Evolutionary conservation across 257 asterid species (phyloP), one percentile per base, ranked within the genome.

Genomic region (Solanum etuberosum): DNA sequence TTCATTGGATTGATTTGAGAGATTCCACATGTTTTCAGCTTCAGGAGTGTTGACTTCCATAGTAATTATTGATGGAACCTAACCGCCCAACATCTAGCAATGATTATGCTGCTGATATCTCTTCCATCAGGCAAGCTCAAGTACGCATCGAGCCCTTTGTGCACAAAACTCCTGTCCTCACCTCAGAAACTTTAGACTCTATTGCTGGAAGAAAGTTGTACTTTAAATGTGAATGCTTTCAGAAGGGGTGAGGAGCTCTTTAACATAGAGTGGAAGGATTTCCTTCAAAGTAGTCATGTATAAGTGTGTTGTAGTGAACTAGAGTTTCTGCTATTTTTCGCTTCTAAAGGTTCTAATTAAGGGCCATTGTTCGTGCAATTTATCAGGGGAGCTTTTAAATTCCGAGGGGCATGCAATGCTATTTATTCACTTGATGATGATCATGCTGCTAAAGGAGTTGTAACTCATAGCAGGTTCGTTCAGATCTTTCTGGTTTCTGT

Each of bases 321-420:
- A 4, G 48, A 70, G 38, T 20, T 63, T 57, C 16, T 68, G 31
- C 48, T n/a, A n/a, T n/a, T n/a, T n/a, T n/a, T n/a, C n/a, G n/a
- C n/a, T n/a, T n/a, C 34, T 13, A n/a, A 54, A 4, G 9, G 65
- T 31, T 34, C 67, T 29, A 38, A 35, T 11, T 29, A 67, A 46
- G 43, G 38, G 84, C 61, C 54, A 51, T 1, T 83, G 25, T 80
- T 83, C 27, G 40, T 67, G 71, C 87, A 83, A 86, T 85, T 86
- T 27, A 38, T 83, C 92, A 97, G 99, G 29, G 98, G 98, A 86
- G 97, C 98, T 87, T 97, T 97, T 90, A 97, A 97, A 87, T 92
- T 97, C 86, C 91, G 98, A 92, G 98, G 99, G 51, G 98, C 99
- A 14, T 94, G 98, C 93, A 97, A 97, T 91, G 98, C 99, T 84